These are phyloP conservation scores for Podospora didyma DNA, from an alignment of 495 filamentous ascomycete species.

Conservation along the genomic window DNA sequence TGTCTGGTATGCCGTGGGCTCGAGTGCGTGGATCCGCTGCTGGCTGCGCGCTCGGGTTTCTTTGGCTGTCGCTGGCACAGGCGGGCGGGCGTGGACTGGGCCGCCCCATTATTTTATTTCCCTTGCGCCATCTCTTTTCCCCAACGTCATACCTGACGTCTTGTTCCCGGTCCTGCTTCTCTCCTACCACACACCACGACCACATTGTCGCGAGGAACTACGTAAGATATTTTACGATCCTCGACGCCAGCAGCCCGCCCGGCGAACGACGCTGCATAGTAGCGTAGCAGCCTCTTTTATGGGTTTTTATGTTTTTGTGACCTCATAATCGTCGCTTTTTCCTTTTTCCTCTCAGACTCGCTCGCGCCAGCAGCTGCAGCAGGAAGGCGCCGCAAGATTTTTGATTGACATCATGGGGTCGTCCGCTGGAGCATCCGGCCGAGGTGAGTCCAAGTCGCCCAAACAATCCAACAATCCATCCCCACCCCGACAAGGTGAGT, in stretches of 20 bases:
- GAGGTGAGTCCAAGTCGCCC: conserved; percentile 34
- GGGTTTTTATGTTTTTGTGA: conserved; percentile 23
- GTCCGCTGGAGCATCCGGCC: conserved; percentile 29
- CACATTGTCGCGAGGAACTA: conserved; percentile 18
- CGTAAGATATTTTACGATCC: conserved; percentile 23
- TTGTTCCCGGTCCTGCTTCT: conserved; percentile 26
- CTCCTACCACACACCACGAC: conserved; percentile 20
- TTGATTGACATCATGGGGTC: conserved; percentile 40
- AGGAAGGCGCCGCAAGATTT: conserved; percentile 27
- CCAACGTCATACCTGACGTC: conserved; percentile 41
- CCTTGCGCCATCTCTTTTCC: conserved; percentile 34
- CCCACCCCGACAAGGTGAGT: conserved; percentile 33
- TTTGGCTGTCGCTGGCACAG: background rate
- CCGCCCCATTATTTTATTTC: conserved; percentile 29
- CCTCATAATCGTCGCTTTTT: conserved; percentile 27
- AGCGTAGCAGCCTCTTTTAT: conserved; percentile 24
- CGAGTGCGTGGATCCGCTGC: background rate
- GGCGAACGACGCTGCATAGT: conserved; percentile 21
- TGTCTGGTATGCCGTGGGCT: background rate
- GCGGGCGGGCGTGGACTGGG: conserved; percentile 1
- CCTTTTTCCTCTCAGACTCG: conserved; percentile 7
- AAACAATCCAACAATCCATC: conserved; percentile 30
- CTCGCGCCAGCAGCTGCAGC: conserved; percentile 19
- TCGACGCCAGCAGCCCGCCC: conserved; percentile 13
- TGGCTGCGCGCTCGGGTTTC: background rate